phyloP scores from a whole-genome alignment of 768 basidiomycete species.

The Psilocybe sp. region DNA sequence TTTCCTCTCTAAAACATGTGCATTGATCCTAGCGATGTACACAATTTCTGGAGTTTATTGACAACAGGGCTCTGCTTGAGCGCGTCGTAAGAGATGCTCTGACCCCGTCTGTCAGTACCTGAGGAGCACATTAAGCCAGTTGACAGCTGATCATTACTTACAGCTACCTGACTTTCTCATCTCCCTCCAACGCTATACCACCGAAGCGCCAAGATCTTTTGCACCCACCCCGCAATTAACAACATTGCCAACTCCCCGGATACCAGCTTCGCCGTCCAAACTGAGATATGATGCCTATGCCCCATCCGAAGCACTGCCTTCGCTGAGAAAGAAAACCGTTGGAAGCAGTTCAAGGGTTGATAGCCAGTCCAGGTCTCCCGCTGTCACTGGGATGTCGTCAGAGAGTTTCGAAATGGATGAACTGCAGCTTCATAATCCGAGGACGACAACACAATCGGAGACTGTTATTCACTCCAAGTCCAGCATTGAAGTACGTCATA shows the following conservation, averaged over 20 bases:
- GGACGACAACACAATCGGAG: too few species aligned
- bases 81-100: slow-evolving; percentile 45
- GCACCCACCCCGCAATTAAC: slow-evolving; percentile 12
- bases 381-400: too few species aligned
- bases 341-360: slow-evolving; percentile 16
- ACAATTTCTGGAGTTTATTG: slow-evolving; percentile 55
- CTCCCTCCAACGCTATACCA: slow-evolving; percentile 12
- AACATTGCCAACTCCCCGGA: slow-evolving; percentile 11
- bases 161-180: slow-evolving; percentile 72
- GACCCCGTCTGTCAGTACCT: slow-evolving; percentile 49
- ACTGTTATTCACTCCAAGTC: too few species aligned
- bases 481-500: too few species aligned
- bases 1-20: slow-evolving; percentile 5
- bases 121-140: not conserved
- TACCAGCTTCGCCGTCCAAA: slow-evolving; percentile 30
- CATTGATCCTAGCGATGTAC: slow-evolving; percentile 55
- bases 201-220: slow-evolving; percentile 5
- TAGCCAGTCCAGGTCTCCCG: too few species aligned
- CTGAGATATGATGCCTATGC: slow-evolving; percentile 74
- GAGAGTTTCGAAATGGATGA: not conserved
- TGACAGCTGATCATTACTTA: not conserved
- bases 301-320: slow-evolving; percentile 49
- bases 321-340: slow-evolving; percentile 33
- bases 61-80: slow-evolving; percentile 41
- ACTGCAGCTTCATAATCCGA: not conserved